Evolutionary conservation across 495 filamentous ascomycete genomes (phyloP), one percentile per base, ranked within the genome.

Genomic region (Neurospora intermedia): DNA sequence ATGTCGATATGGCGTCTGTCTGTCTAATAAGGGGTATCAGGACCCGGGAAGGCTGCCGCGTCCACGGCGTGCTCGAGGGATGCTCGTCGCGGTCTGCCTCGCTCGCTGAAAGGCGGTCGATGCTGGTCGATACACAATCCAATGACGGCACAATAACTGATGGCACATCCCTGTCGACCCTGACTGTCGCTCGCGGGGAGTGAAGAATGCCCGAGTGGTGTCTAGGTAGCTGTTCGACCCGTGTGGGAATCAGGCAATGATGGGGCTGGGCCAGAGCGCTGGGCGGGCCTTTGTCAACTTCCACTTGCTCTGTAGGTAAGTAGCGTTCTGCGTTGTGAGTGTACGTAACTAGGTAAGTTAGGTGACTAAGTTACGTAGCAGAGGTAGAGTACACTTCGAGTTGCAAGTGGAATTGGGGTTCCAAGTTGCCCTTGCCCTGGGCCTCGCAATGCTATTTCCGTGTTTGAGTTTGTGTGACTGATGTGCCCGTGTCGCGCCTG

Each of bases 71-170:
- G 54, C 54, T 66, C 27, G 27, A 66, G 54, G 54, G 54, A 66
- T 66, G 54, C 54, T 66, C 27, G 54, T 66, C 54, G 54, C 54
- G 54, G 54, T 66, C 54, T 66, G 54, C 54, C 27, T 66, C 54
- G 54, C 54, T 66, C 27, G 27, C 54, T 66, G 54, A 66, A 66
- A 66, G 27, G 54, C 54, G 54, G 54, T 66, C 54, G 54, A 66
- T 66, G 54, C 54, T 66, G 54, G 54, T 66, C 54, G 54, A 66
- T 66, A 66, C 54, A 66, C 54, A 66, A 66, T 66, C 54, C 54
- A 66, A 66, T 66, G 27, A 66, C 54, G 54, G 54, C 54, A 66
- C 54, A 66, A 35, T 66, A 66, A 66, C 54, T 31, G 54, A 62
- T 62, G 13, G 23, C 54, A 62, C 54, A 66, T 66, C 54, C 54